Base-by-base conservation (phyloP, 257 asterid species). In the Eucommia ulmoides region DNA sequence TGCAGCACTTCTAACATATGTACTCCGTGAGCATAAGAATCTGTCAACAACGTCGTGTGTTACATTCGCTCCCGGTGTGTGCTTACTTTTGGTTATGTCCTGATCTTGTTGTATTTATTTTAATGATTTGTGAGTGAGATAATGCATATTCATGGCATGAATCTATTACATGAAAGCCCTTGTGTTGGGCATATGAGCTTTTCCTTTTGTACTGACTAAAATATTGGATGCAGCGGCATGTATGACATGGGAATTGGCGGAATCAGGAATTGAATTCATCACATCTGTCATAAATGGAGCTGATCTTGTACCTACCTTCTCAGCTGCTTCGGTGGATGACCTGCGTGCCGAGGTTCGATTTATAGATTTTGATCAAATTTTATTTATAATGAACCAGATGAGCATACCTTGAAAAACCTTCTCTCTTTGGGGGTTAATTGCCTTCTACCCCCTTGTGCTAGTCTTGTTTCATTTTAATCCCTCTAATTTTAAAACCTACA, bases 161-260 rank as follows among this genome's bases (percentile, higher is more conserved):
- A n/a, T n/a, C n/a, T n/a, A n/a, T n/a, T n/a, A n/a, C n/a, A n/a
- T n/a, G n/a, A n/a, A n/a, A n/a, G n/a, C n/a, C n/a, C n/a, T n/a
- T n/a, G n/a, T n/a, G n/a, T n/a, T n/a, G n/a, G n/a, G n/a, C n/a
- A n/a, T n/a, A n/a, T n/a, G n/a, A n/a, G n/a, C n/a, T n/a, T n/a
- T n/a, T 24, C 0, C 42, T 53, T n/a, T 35, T 18, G 20, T 17
- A 19, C 51, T 65, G 26, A 45, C 38, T 2, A 26, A n/a, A 15
- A 42, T 56, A 23, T 72, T 53, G 20, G 54, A 22, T 76, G 64
- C 83, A 91, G 96, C 95, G 71, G 99, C 96, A 61, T 86, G 96
- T 76, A 83, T 91, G 96, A 86, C 96, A 16, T 91, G 99, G 99
- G 96, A 91, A 58, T 72, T 91, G 62, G 95, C 96, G 18, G 99